Conservation (phyloP, 106 monocot genomes). For the Dendrobium huoshanense region DNA sequence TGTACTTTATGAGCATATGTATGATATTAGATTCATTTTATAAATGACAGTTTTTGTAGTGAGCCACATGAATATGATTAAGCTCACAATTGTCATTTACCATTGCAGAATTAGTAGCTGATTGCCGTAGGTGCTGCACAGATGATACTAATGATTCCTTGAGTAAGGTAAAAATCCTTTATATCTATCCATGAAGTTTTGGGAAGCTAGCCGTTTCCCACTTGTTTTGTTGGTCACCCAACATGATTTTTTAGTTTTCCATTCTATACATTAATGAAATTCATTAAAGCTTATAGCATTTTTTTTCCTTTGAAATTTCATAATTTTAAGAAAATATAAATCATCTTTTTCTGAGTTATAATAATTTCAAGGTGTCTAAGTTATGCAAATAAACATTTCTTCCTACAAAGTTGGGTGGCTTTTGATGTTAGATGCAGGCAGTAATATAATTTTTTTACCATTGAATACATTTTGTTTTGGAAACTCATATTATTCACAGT, state of each 20-base stretch:
- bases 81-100: neutral
- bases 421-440: neutral
- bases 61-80: neutral
- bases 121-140: slow-evolving; percentile 92
- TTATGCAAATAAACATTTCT: too few relatives aligned
- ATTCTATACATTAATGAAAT: neutral
- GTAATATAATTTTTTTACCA: neutral
- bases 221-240: neutral
- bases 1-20: neutral
- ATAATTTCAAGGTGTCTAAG: neutral
- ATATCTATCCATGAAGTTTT: neutral
- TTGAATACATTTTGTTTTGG: neutral
- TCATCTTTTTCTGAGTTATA: neutral
- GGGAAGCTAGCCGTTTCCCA: neutral
- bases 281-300: neutral
- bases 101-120: slow-evolving; percentile 75
- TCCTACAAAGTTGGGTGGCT: too few relatives aligned
- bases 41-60: neutral
- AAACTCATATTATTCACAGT: neutral
- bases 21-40: neutral
- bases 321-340: neutral
- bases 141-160: slow-evolving; percentile 93
- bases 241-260: neutral
- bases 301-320: neutral
- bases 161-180: slow-evolving; percentile 59